Base-by-base conservation (phyloP, 1,284 basidiomycete species). In the Tilletia caries region DNA sequence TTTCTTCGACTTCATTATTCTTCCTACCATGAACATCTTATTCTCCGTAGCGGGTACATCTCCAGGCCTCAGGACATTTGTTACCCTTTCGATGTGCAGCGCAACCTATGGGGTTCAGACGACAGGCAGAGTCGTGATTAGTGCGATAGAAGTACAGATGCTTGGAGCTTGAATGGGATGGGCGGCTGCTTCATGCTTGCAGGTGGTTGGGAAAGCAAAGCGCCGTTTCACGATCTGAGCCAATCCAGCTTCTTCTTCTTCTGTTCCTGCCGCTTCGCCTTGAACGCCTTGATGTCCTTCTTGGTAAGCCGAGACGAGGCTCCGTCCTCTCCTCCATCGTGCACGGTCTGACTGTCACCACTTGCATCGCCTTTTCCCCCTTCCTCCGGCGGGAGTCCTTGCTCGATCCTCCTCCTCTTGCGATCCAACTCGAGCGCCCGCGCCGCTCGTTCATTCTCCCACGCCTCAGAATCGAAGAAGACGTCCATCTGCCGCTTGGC, bases 401-500 rank as follows among this genome's bases (percentile, higher is more conserved):
- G 32, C 18, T 62, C 58, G 58, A 62, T 62, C 20, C 58, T 33
- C 33, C 58, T 62, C 58, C 33, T 10, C 29, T 62, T 62, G 29
- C 58, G 58, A 33, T 34, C 58, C 0, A 62, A 18, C 58, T 62
- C 58, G 32, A 29, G 15, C 34, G 58, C 58, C 15, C 32, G 27
- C 3, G 58, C 58, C 29, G 29, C 58, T 34, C 32, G 27, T 12
- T 62, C 58, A 6, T 62, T 29, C 58, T 62, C 58, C 58, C 58
- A 62, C 58, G 32, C 58, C 58, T 33, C 58, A 2, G 58, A 33
- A 34, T 62, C 58, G 58, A 62, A 62, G 32, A 62, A 62, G 58
- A 62, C 58, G 58, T 62, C 32, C 58, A 62, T 62, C 58, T 62
- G 58, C 18, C 58, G 58, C 58, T 62, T 33, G 33, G 58, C 58